Evolutionary conservation across 768 basidiomycete genomes (phyloP), one percentile per base, ranked within the genome.

Genomic region (Punctularia strigosozonata): DNA sequence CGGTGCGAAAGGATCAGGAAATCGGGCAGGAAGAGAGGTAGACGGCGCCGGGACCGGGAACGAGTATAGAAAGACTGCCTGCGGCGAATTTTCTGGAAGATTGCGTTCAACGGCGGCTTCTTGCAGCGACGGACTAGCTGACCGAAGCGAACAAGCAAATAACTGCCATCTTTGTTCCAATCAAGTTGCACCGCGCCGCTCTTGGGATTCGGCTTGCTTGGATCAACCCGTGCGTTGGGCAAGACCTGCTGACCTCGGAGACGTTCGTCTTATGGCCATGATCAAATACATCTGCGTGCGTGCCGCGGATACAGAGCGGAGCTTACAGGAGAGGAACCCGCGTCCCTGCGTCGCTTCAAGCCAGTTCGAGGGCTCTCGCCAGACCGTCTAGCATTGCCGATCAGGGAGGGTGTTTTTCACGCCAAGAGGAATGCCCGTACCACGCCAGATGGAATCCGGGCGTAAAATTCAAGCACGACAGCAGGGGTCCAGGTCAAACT

Each of bases 281-380:
- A 15, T 21, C 15, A 17, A 41, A 35, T 13, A 5, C 18, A 21
- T 15, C 13, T 23, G 21, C 4, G 13, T 18, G 19, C 31, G n/a
- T 25, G 22, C 28, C 17, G 21, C 26, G 18, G 26, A 20, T 22
- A 21, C 4, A 37, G 24, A 22, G 17, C 6, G 25, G n/a, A 28
- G 28, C 8, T 34, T 51, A 89, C 91, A 95, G 18, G 88, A 83
- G 19, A 94, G 63, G 54, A 92, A 91, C 4, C 90, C 90, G 39
- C 80, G 75, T 20, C 85, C 87, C 50, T 81, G 73, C 0, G 87
- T 89, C 1, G 78, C 66, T 54, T 83, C 82, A 30, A 88, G 59
- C 91, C 91, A 97, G 44, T 77, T 77, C 0, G 66, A 49, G 2
- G 91, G 89, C 54, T 97, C 91, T 43, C 78, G 70, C 91, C 91